Evolutionary conservation across 2,329 filamentous ascomycete species (phyloP).

Genomic region (Fusarium pininemorale): DNA sequence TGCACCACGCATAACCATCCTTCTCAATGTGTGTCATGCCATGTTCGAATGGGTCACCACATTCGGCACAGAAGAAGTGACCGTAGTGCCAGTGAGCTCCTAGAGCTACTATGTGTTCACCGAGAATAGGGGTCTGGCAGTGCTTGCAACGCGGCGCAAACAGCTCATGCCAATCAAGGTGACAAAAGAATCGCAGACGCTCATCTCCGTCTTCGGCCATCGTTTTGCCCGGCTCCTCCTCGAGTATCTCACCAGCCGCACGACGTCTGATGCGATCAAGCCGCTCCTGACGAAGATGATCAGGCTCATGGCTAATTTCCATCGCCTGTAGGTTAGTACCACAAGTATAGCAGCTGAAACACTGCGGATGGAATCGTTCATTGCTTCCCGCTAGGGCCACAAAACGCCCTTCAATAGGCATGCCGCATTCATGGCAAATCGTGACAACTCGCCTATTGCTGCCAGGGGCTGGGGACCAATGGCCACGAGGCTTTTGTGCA

Average conservation of each 20-base stretch:
- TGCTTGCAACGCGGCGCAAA: slow-evolving; percentile 94
- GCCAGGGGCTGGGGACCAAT: slow-evolving; percentile 67
- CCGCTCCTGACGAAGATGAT: slow-evolving; percentile 73
- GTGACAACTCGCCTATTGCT: slow-evolving; percentile 66
- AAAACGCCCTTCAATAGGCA: slow-evolving; percentile 89
- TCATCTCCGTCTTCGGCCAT: slow-evolving; percentile 77
- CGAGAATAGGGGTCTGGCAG: slow-evolving; percentile 95
- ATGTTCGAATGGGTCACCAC: slow-evolving; percentile 89
- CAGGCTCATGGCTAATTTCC: slow-evolving; percentile 94
- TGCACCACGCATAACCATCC: slow-evolving; percentile 97
- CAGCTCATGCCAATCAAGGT: slow-evolving; percentile 97
- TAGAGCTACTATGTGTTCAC: slow-evolving; percentile 92
- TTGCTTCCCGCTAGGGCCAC: slow-evolving; percentile 79
- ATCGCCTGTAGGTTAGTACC: slow-evolving; percentile 90
- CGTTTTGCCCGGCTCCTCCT: slow-evolving; percentile 70
- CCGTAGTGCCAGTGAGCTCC: slow-evolving; percentile 97
- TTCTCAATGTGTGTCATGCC: slow-evolving; percentile 84
- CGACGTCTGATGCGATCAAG: slow-evolving; percentile 76
- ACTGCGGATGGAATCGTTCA: slow-evolving; percentile 89
- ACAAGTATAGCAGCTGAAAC: slow-evolving; percentile 90
- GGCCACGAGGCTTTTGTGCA: slow-evolving; percentile 57
- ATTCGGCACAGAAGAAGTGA: slow-evolving; percentile 99
- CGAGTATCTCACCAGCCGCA: slow-evolving; percentile 64
- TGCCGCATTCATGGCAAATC: slow-evolving; percentile 83
- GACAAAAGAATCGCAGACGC: slow-evolving; percentile 88